Conservation (phyloP, 345 rosid species). For the Capsella bursapastoris region DNA sequence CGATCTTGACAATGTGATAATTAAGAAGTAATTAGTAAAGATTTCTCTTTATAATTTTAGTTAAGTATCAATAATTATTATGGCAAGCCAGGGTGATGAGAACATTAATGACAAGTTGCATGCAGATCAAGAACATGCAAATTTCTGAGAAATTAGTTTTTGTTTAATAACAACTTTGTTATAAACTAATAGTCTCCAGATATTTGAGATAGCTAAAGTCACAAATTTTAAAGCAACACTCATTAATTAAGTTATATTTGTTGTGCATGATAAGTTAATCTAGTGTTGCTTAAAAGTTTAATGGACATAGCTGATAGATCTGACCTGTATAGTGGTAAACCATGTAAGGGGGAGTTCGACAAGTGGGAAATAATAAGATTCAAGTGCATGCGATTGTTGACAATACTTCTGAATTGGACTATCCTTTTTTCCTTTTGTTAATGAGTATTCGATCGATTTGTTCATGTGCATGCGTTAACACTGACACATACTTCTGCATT, state of each 20-base stretch:
- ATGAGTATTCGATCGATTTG: conserved; percentile 7
- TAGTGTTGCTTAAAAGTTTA: no score
- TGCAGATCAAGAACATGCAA: conserved; percentile 45
- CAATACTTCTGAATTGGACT: neutral
- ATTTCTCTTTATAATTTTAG: neutral
- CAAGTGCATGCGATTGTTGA: conserved; percentile 32
- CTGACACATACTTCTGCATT: conserved; percentile 18
- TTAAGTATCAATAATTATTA: conserved; percentile 4
- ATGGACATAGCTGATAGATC: conserved; percentile 32
- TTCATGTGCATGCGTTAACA: conserved; percentile 26
- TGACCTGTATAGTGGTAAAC: conserved; percentile 26
- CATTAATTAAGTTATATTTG: neutral
- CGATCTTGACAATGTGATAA: conserved; percentile 16
- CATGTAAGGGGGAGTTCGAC: conserved; percentile 14
- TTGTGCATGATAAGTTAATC: neutral
- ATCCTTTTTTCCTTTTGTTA: conserved; percentile 16
- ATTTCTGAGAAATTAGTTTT: conserved; percentile 4
- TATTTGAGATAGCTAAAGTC: conserved; percentile 35
- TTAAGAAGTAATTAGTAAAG: conserved; percentile 10
- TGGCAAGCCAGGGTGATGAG: conserved; percentile 7
- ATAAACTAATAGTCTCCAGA: conserved; percentile 36
- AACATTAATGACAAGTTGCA: conserved; percentile 37
- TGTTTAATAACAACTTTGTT: conserved; percentile 24
- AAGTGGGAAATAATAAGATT: conserved; percentile 35
- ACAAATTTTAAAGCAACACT: conserved; percentile 9